Base-by-base conservation (phyloP, 2,329 filamentous ascomycete species). In the Colletotrichum sp. region DNA sequence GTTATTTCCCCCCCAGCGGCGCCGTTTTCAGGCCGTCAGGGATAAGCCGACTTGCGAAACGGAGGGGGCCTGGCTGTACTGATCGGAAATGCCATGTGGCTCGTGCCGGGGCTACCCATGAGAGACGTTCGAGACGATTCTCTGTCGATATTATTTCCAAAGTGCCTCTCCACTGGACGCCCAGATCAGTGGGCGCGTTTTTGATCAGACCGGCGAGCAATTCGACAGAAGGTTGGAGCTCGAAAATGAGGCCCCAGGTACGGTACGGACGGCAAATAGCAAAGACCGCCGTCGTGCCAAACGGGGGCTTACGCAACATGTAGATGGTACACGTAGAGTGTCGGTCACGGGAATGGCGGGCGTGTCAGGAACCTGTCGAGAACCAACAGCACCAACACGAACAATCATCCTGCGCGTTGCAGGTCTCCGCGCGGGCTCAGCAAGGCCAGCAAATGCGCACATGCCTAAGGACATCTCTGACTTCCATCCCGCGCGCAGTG, bases 61-160 rank as follows among this genome's bases (percentile, higher is more conserved):
- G 52, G 39, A 44, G 39, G 22, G 36, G 30, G 30, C 39, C 44
- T 57, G 57, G 27, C 60, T n/a, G 52, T 52, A 25, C 27, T 59
- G 39, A 55, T 68, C 69, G 69, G 55, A 75, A 64, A n/a, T 68
- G 52, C 73, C 69, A 75, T 75, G 73, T 75, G 73, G 73, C 64
- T 59, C n/a, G 30, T 28, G 27, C 55, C 69, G 48, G 69, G 69
- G 69, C 52, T 28, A 71, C 27, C 69, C 73, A 63, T 67, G 64
- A 28, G 48, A 12, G 32, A n/a, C 19, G 30, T 75, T 75, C 55
- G 69, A 75, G 72, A 68, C 22, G 72, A 68, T 75, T 75, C 69
- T 72, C 30, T 25, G 44, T 57, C 27, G 27, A 36, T 68, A 30
- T 68, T 59, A 44, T 52, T 57, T 59, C 55, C 39, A 48, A 48